Percentiles rank a stretch among this genome's conserved stretches.
Evolutionary conservation across 768 basidiomycete species (phyloP).

Genomic region (Naganishia onofrii): DNA sequence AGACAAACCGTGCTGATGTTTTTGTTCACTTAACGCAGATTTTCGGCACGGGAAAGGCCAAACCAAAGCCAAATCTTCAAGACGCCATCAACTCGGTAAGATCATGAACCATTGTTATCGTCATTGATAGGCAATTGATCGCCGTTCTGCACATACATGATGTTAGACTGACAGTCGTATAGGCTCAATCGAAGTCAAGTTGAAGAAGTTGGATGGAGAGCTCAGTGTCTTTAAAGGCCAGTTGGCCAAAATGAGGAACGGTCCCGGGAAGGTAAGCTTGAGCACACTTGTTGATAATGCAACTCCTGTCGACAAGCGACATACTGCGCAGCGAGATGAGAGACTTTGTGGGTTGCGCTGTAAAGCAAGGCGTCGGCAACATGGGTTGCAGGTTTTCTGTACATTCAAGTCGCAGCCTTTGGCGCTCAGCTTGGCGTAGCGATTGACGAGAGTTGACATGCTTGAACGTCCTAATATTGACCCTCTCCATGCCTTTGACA

Average conservation of each 20-base stretch:
- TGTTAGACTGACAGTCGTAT: conserved; percentile 79
- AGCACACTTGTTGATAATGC: too few species aligned
- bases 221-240: conserved; percentile 89
- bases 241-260: conserved; percentile 86
- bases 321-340: not conserved
- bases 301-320: not conserved
- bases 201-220: conserved; percentile 94
- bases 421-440: not conserved
- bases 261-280: conserved; percentile 81
- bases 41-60: conserved; percentile 55
- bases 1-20: not conserved
- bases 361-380: too few species aligned
- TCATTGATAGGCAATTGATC: conserved; percentile 52
- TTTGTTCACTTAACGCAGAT: conserved; percentile 35
- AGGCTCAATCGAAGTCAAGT: conserved; percentile 88
- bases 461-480: too few species aligned
- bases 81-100: conserved; percentile 80
- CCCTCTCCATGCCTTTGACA: conserved; percentile 46
- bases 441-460: not conserved
- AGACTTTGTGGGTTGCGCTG: too few species aligned
- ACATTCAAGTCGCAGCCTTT: not conserved
- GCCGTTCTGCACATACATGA: not conserved
- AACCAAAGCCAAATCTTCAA: conserved; percentile 77
- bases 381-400: too few species aligned
- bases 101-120: conserved; percentile 43